Conservation (phyloP, 73 alveolate genomes). For the Tetrahymena borealis region DNA sequence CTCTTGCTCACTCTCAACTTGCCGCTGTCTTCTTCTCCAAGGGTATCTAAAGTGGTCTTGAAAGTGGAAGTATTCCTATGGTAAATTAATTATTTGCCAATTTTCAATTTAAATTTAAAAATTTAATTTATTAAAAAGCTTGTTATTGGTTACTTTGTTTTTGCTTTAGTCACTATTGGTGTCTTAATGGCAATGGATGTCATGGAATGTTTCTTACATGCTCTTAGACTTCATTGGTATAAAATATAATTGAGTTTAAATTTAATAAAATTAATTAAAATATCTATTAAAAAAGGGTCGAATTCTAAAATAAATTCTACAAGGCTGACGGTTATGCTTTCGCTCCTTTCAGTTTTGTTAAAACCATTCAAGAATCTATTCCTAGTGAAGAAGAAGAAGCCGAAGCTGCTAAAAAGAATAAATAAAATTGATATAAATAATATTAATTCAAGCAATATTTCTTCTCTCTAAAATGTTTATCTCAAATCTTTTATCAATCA, state of each 20-base stretch:
- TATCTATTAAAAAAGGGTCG: constrained; percentile 52
- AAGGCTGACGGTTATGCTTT: constrained; percentile 88
- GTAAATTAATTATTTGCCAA: constrained; percentile 5
- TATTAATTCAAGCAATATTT: no score
- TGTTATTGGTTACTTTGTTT: constrained; percentile 44
- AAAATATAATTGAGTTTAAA: background rate
- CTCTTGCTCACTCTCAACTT: constrained; percentile 72
- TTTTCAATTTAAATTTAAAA: background rate
- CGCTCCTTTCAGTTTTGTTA: constrained; percentile 41
- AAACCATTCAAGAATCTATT: background rate
- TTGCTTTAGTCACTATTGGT: constrained; percentile 63
- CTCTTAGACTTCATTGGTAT: constrained; percentile 88
- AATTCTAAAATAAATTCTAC: constrained; percentile 90
- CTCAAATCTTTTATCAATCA: no score
- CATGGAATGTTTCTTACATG: constrained; percentile 92
- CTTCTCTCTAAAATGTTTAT: no score
- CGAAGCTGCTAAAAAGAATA: background rate
- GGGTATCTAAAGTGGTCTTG: constrained; percentile 49
- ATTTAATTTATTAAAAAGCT: constrained; percentile 26
- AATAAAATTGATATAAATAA: background rate
- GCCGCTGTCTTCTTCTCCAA: constrained; percentile 65
- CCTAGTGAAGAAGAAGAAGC: background rate
- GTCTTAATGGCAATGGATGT: constrained; percentile 93
- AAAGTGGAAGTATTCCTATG: constrained; percentile 37
- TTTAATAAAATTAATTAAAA: background rate